Percentiles rank a stretch among this genome's conserved stretches.
Conservation (phyloP, 306 rosid species). For the Vachellia collinsii region DNA sequence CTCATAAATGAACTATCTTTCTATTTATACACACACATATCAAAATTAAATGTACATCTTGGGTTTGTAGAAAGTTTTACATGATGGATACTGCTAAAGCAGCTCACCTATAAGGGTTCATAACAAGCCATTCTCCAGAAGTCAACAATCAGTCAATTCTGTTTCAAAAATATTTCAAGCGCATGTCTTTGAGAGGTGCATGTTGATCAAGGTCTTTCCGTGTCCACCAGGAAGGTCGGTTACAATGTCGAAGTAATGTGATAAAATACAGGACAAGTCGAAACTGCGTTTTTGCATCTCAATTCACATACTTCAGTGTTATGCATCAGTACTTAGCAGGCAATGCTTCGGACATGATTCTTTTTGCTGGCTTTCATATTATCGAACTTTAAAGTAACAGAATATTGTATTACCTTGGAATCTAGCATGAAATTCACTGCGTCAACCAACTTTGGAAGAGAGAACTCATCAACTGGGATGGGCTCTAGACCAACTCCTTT, state of each 20-base stretch:
- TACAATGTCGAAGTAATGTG: neutral
- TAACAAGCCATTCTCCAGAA: neutral
- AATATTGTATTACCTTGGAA: constrained; percentile 65
- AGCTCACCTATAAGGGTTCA: neutral
- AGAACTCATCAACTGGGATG: constrained; percentile 89
- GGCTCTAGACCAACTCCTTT: constrained; percentile 96
- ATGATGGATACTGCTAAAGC: neutral
- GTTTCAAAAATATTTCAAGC: too few relatives aligned
- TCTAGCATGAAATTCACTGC: constrained; percentile 86
- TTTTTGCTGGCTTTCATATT: constrained; percentile 16
- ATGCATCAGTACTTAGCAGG: neutral
- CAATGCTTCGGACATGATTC: constrained; percentile 1
- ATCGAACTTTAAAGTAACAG: neutral
- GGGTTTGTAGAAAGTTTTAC: neutral
- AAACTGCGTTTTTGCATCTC: neutral
- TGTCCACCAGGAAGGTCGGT: neutral
- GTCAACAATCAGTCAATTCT: neutral
- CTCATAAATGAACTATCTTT: neutral
- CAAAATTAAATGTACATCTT: neutral
- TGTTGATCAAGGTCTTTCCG: too few relatives aligned
- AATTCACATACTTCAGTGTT: neutral
- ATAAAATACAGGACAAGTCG: neutral
- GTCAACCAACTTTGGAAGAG: constrained; percentile 77
- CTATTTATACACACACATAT: neutral
- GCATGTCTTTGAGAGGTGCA: too few relatives aligned